Evolutionary conservation across 2,329 filamentous ascomycete genomes (phyloP).

Genomic region (Aspergillus tanneri): DNA sequence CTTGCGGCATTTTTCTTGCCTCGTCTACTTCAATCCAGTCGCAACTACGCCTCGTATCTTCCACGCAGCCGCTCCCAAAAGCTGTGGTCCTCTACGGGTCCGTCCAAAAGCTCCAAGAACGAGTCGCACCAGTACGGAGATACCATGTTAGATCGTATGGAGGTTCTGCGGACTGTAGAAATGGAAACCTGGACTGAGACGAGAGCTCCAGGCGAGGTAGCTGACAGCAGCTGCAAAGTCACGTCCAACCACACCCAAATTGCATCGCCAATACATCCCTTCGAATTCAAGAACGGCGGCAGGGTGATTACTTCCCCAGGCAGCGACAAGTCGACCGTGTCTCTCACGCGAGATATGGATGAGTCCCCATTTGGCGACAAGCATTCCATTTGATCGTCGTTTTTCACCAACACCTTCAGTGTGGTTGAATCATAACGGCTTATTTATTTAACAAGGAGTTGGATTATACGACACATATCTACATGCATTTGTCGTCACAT

Average conservation of each 20-base stretch:
- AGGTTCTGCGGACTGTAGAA: constrained; percentile 38
- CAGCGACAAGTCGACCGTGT: constrained; percentile 22
- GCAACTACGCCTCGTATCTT: constrained; percentile 21
- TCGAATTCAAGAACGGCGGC: constrained; percentile 21
- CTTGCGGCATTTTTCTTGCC: constrained; percentile 35
- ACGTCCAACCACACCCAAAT: constrained; percentile 17
- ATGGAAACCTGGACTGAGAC: constrained; percentile 36
- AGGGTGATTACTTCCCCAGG: constrained; percentile 22
- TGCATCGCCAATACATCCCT: constrained; percentile 12
- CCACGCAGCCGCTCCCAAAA: constrained; percentile 22
- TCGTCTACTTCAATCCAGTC: constrained; percentile 31
- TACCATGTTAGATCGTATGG: constrained; percentile 21
- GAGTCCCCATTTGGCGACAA: constrained; percentile 7
- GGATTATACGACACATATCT: not conserved
- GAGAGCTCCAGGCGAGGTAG: constrained; percentile 14
- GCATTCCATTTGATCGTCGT: not conserved
- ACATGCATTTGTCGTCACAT: not conserved
- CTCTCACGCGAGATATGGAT: constrained; percentile 13
- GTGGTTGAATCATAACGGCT: not conserved
- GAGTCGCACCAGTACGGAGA: constrained; percentile 19
- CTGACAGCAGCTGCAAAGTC: constrained; percentile 19
- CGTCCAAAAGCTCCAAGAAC: constrained; percentile 16
- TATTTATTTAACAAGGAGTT: not conserved
- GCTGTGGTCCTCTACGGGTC: constrained; percentile 23
- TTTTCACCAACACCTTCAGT: not conserved